Evolutionary conservation across 108 stramenopile genomes (phyloP), one percentile per base, ranked within the genome.

Genomic region (Conticribra guillardii): DNA sequence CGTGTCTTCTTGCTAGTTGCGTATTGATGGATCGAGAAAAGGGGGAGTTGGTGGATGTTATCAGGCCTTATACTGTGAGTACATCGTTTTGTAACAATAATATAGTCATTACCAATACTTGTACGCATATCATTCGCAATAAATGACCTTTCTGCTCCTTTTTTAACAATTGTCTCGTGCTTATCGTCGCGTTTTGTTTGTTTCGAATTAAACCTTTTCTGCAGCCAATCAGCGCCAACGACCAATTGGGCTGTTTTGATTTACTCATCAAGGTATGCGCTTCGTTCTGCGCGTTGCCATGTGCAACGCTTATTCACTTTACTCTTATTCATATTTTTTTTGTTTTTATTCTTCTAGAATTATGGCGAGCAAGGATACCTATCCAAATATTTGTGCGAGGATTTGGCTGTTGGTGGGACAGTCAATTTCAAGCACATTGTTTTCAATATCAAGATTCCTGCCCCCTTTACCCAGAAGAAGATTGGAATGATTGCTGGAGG

Each of bases 401-500:
- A 71, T 8, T 51, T 88, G 18, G 73, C 67, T 15, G 69, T 74
- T 24, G 79, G 79, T 26, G 73, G 73, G 0, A 64, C 29, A 19
- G 37, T 97, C 18, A 67, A 79, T 14, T 93, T 96, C 67, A 97
- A 96, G 76, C 94, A 95, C 26, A 93, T 93, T 69, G 80, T 79
- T 8, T 85, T 89, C 71, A 91, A 97, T 69, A 89, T 95, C 52
- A 98, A 97, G 72, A 84, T 96, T 66, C 85, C 92, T 31, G 91
- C 90, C 46, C 87, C 87, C 17, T 85, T 87, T 67, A 54, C 61
- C 46, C 83, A 89, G 46, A 93, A 92, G 60, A 72, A 88, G 32
- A 85, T 99, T 69, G 84, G 90, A 22, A 97, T 99, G 96, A 71
- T 99, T 69, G 97, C 92, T 9, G 98, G 98, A n/a, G 61, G 47